phyloP scores from a whole-genome alignment of 192 early-diverging fungal species.

The Mortierella claussenii region DNA sequence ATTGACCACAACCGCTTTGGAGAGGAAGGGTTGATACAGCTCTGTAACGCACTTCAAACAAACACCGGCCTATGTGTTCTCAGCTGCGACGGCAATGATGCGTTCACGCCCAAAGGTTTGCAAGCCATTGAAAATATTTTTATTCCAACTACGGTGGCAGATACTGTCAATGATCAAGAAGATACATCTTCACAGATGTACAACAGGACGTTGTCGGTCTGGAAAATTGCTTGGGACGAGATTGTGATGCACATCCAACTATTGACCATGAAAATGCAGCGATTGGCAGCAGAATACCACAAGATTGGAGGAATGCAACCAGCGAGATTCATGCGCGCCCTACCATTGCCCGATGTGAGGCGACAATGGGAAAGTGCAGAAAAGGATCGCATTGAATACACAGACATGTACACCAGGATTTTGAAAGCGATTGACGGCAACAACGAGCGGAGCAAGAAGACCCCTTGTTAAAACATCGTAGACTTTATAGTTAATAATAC shows the following conservation, averaged over 20 bases:
- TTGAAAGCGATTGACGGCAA: conserved; percentile 11
- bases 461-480: background rate
- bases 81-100: conserved; percentile 42
- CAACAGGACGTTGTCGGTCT: conserved; percentile 25
- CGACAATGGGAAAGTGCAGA: conserved; percentile 1
- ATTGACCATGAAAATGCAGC: conserved; percentile 5
- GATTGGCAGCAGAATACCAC: conserved; percentile 1
- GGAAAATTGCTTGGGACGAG: conserved; percentile 19
- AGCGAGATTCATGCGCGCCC: background rate
- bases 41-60: conserved; percentile 16
- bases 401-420: conserved; percentile 13
- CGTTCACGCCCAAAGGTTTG: conserved; percentile 17
- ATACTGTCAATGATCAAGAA: background rate
- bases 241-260: conserved; percentile 20
- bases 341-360: conserved; percentile 8
- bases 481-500: too few species aligned
- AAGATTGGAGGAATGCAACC: conserved; percentile 3
- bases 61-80: conserved; percentile 17
- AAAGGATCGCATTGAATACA: conserved; percentile 1
- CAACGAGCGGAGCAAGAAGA: conserved; percentile 3
- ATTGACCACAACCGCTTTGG: conserved; percentile 35
- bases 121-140: conserved; percentile 23
- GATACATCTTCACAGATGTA: background rate
- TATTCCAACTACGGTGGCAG: background rate
- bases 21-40: conserved; percentile 9